A percentile compares a stretch with the other conserved stretches of the same genome.
phyloP scores from a whole-genome alignment of 139 green algal genomes.

The Chlamydomonas sp. region DNA sequence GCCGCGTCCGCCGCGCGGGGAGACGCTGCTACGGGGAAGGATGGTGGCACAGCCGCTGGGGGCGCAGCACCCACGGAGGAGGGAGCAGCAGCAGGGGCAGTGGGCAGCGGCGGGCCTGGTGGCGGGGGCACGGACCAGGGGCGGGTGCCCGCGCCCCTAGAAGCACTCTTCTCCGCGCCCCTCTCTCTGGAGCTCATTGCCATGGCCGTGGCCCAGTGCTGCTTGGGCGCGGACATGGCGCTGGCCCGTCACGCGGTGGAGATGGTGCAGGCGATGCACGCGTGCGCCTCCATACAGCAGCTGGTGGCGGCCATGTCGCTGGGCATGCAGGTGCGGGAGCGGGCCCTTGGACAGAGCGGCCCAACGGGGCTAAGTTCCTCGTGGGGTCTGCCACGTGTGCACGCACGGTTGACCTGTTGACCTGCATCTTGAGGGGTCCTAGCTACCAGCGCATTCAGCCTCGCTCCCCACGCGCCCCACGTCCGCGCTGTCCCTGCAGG shows the following conservation, averaged over 20 bases:
- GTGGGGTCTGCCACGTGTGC: neutral
- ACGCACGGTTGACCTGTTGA: neutral
- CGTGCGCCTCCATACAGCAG: constrained; percentile 42
- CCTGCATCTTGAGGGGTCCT: neutral
- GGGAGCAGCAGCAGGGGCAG: no score
- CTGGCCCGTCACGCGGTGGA: constrained; percentile 30
- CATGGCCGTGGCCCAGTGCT: constrained; percentile 39
- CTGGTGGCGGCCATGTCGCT: constrained; percentile 28
- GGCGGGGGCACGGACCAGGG: no score
- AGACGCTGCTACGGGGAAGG: no score
- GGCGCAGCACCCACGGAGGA: no score
- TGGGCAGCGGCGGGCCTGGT: no score
- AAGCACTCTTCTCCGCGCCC: constrained; percentile 21
- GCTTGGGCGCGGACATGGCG: constrained; percentile 30
- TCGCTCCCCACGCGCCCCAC: no score
- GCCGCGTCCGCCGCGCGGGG: neutral
- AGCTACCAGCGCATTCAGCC: neutral
- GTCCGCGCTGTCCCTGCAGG: neutral
- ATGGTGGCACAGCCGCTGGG: no score
- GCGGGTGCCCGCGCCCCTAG: neutral
- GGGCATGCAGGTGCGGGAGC: constrained; percentile 11
- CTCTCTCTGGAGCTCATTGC: constrained; percentile 27
- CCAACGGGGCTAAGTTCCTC: no score
- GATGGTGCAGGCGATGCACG: constrained; percentile 43
- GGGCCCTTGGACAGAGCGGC: neutral